These are phyloP conservation scores for Aquilaria agallochum DNA, from an alignment of 441 rosid species.

Conservation along the genomic window DNA sequence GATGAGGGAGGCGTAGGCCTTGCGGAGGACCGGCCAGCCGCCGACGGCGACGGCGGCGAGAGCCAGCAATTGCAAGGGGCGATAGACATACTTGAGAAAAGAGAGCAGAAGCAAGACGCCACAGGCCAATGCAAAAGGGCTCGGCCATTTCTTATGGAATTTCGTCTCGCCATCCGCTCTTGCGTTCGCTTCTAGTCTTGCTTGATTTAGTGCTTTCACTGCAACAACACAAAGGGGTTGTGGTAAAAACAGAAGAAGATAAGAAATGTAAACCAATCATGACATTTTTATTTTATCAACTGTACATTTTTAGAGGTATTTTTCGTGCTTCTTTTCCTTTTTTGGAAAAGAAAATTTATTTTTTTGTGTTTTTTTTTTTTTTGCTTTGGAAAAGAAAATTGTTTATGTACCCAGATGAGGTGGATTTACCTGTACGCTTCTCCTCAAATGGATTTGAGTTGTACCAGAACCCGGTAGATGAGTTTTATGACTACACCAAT, in stretches of 20 bases:
- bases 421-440: no score
- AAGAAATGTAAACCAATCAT: background rate
- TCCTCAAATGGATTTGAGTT: no score
- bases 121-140: slow-evolving; percentile 52
- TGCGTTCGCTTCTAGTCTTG: slow-evolving; percentile 67
- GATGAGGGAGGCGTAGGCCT: slow-evolving; percentile 36
- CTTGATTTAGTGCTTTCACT: slow-evolving; percentile 75
- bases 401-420: no score
- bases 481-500: no score
- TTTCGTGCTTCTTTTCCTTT: no score
- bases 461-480: no score
- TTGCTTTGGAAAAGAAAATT: no score
- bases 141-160: slow-evolving; percentile 70
- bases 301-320: no score
- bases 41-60: slow-evolving; percentile 56
- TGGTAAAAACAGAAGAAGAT: no score
- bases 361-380: no score
- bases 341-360: no score
- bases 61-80: slow-evolving; percentile 67
- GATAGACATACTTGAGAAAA: slow-evolving; percentile 41
- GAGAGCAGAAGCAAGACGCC: slow-evolving; percentile 49
- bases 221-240: background rate
- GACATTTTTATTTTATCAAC: no score
- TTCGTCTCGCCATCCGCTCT: slow-evolving; percentile 44
- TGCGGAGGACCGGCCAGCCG: slow-evolving; percentile 41